These are phyloP conservation scores for Saprolegnia diclina DNA, from an alignment of 352 stramenopile species.

Conservation along the genomic window DNA sequence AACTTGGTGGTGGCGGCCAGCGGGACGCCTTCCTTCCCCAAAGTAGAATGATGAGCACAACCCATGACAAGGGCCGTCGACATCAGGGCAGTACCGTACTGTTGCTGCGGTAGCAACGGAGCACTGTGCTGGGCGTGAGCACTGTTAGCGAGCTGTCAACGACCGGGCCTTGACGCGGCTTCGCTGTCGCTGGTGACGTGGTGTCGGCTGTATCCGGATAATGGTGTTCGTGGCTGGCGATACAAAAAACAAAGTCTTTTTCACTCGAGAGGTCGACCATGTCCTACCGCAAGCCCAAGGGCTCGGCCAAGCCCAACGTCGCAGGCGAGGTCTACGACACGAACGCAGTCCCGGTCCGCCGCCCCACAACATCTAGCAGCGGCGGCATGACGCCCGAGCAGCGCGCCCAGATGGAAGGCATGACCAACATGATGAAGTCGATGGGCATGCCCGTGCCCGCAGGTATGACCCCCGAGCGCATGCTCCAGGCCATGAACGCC, in stretches of 20 bases:
- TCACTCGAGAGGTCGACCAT: not conserved
- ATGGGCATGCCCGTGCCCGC: conserved; percentile 42
- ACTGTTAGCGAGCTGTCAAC: too few species aligned
- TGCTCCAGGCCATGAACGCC: conserved; percentile 21
- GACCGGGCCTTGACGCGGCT: too few species aligned
- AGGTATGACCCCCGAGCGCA: conserved; percentile 20
- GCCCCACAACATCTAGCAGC: conserved; percentile 24
- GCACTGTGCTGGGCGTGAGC: too few species aligned
- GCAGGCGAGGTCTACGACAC: conserved; percentile 79
- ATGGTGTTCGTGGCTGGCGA: not conserved
- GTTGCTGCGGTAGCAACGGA: too few species aligned
- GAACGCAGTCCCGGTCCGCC: conserved; percentile 50
- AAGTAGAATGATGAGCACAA: too few species aligned
- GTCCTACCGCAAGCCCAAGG: conserved; percentile 38
- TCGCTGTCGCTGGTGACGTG: too few species aligned
- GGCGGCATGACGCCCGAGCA: conserved; percentile 37
- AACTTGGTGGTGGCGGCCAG: too few species aligned
- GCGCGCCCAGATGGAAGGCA: conserved; percentile 51
- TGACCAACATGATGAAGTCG: conserved; percentile 43
- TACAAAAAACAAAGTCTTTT: not conserved
- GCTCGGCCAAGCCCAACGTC: conserved; percentile 65
- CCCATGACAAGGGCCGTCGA: too few species aligned
- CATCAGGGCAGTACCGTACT: too few species aligned
- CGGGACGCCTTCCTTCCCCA: too few species aligned
- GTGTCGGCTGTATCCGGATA: not conserved